A percentile compares a stretch with the other conserved stretches of the same genome.
Evolutionary conservation across 2,329 filamentous ascomycete genomes (phyloP).

Genomic region (Onygenales sp.): DNA sequence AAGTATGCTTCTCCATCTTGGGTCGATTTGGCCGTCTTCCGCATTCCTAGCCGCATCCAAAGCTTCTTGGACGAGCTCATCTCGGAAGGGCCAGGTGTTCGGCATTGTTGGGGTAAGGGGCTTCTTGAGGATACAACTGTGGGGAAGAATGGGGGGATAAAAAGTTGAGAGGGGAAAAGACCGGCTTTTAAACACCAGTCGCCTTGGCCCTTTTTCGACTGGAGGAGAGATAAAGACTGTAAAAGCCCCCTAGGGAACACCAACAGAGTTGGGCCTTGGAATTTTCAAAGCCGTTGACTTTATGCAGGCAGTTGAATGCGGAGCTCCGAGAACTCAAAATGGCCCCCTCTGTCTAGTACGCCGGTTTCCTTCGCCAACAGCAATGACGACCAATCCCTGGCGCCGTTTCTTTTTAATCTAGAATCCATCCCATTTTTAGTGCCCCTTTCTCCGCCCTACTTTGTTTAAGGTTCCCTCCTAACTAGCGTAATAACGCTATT

Average conservation of each 20-base stretch:
- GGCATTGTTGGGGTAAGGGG: constrained; percentile 19
- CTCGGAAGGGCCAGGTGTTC: constrained; percentile 23
- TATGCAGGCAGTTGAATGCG: constrained; percentile 7
- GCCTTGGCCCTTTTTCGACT: neutral
- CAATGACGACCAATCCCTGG: neutral
- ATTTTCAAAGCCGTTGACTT: constrained; percentile 3
- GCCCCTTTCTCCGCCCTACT: neutral
- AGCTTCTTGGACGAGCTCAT: constrained; percentile 52
- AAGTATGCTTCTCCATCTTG: constrained; percentile 54
- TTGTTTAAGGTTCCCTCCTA: neutral
- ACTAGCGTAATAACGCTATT: neutral
- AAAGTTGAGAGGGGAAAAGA: neutral
- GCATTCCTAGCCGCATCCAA: constrained; percentile 68
- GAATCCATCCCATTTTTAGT: neutral
- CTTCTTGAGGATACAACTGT: neutral
- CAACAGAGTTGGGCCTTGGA: constrained; percentile 1
- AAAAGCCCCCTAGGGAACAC: constrained; percentile 1
- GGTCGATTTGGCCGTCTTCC: constrained; percentile 55
- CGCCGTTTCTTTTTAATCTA: neutral
- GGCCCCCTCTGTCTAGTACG: constrained; percentile 2
- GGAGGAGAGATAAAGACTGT: constrained; percentile 1
- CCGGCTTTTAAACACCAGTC: neutral
- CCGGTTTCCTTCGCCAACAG: neutral
- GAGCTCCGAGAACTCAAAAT: constrained; percentile 5
- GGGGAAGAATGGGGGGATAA: neutral